These are phyloP conservation scores for Cladophialophora immunda DNA, from an alignment of 2,329 filamentous ascomycete genomes.

Conservation along the genomic window DNA sequence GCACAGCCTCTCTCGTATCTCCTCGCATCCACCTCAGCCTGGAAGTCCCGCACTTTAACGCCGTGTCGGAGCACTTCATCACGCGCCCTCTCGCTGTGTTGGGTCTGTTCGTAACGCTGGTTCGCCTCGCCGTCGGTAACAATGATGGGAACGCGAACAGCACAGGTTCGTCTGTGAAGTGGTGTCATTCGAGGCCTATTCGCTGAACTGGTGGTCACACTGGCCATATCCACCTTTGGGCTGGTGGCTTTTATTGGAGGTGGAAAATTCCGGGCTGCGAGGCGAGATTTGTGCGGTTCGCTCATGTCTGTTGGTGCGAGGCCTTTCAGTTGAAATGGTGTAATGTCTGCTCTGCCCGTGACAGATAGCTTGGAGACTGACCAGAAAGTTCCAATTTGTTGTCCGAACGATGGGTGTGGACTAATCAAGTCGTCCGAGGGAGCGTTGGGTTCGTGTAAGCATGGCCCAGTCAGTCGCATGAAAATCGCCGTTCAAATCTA, in stretches of 20 bases:
- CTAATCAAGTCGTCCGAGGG: neutral
- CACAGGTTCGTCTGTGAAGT: conserved; percentile 2
- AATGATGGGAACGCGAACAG: conserved; percentile 17
- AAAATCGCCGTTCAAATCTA: neutral
- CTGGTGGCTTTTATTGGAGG: neutral
- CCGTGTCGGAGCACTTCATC: conserved; percentile 31
- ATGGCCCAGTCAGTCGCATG: neutral
- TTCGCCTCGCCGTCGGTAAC: conserved; percentile 17
- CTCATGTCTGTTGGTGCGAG: conserved; percentile 20
- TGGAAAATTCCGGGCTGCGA: conserved; percentile 26
- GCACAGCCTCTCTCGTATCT: neutral
- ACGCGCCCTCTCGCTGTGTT: conserved; percentile 28
- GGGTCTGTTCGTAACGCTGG: conserved; percentile 23
- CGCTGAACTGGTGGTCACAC: neutral
- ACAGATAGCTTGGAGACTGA: neutral
- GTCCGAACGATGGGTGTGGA: neutral
- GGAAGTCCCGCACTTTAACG: conserved; percentile 36
- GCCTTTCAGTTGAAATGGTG: neutral
- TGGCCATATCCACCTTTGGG: conserved; percentile 2
- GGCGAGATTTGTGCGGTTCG: conserved; percentile 19
- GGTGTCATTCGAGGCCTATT: conserved; percentile 8
- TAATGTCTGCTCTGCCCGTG: neutral
- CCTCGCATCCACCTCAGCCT: conserved; percentile 31
- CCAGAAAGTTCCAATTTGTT: neutral
- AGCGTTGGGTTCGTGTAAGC: neutral